Base-by-base conservation (phyloP, 352 stramenopile species). In the Aphanomyces astaci region DNA sequence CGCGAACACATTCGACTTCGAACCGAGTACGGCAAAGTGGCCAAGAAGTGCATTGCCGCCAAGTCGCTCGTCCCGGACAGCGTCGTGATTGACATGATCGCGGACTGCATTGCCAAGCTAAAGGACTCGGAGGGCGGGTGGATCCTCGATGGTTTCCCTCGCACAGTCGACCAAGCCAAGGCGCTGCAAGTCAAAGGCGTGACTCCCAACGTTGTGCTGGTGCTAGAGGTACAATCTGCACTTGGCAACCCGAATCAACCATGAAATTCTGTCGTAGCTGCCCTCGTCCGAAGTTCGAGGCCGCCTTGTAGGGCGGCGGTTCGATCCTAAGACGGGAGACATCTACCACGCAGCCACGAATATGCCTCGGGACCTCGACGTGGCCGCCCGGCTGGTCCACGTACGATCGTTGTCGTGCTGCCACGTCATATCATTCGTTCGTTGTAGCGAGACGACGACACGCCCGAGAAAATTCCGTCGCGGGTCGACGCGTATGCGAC, bases 81-180 rank as follows among this genome's bases (percentile, higher is more conserved):
- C 51, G 82, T 90, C 24, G 82, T 92, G 19, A 72, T 92, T 43
- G 82, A 90, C 55, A 90, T 92, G 84, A 75, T 92, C 36, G 82
- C 80, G 13, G 72, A 81, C 32, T 86, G 86, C 59, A 76, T 89
- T 45, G 64, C 63, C 32, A 72, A 66, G 32, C 83, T 76, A 62
- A 68, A 65, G 24, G 25, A 74, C 27, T 64, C 60, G 51, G 71
- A 66, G 11, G 27, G 10, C 24, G 83, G 81, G 19, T 92, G 79
- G 78, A 75, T 92, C 15, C 80, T 92, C 57, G 84, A 92, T 67
- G 83, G 79, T 24, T 92, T 89, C 55, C 84, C 84, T 7, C 81
- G 84, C 59, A 92, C 84, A 1, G 57, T 70, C 5, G 79, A 89
- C 27, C 84, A 92, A 66, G 76, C 73, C n/a, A 59, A 70, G 13